Percentiles rank a stretch among this genome's conserved stretches.
Conservation (phyloP, 805 yeast species). For the Candida arabinofermentans region DNA sequence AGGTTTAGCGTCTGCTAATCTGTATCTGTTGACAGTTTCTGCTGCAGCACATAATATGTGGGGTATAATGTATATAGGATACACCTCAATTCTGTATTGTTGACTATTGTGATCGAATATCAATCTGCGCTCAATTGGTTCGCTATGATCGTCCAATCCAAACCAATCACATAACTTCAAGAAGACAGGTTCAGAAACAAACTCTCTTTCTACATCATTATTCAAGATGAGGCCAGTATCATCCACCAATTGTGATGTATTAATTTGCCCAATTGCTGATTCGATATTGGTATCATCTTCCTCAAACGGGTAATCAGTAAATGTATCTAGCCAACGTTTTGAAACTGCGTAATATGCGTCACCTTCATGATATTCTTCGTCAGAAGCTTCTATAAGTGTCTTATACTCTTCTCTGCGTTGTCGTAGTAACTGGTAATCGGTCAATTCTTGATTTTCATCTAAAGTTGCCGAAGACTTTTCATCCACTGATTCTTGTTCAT, state of each 20-base stretch:
- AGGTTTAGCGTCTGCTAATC: conserved; percentile 31
- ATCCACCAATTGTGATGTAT: conserved; percentile 42
- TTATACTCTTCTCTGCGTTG: conserved; percentile 17
- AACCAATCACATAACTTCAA: conserved; percentile 47
- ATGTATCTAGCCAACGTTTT: conserved; percentile 37
- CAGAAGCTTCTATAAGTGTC: conserved; percentile 10
- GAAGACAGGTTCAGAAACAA: conserved; percentile 43
- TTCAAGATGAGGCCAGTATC: conserved; percentile 37
- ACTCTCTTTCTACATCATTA: conserved; percentile 26
- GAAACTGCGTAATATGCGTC: conserved; percentile 48
- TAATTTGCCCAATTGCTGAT: conserved; percentile 41
- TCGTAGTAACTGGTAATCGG: conserved; percentile 11
- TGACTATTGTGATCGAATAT: conserved; percentile 22
- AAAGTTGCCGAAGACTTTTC: background rate
- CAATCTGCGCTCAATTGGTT: conserved; percentile 35
- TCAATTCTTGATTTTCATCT: background rate
- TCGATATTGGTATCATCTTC: conserved; percentile 28
- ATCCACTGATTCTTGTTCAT: conserved; percentile 1
- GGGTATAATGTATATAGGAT: conserved; percentile 24
- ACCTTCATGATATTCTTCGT: conserved; percentile 36
- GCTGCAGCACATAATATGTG: conserved; percentile 26
- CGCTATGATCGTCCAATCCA: conserved; percentile 40
- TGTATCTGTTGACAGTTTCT: conserved; percentile 26
- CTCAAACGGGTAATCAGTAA: conserved; percentile 32
- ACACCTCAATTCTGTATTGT: conserved; percentile 16